A percentile compares a stretch with the other conserved stretches of the same genome.
Evolutionary conservation across 306 rosid species (phyloP).

Genomic region (Vigna trinervia): DNA sequence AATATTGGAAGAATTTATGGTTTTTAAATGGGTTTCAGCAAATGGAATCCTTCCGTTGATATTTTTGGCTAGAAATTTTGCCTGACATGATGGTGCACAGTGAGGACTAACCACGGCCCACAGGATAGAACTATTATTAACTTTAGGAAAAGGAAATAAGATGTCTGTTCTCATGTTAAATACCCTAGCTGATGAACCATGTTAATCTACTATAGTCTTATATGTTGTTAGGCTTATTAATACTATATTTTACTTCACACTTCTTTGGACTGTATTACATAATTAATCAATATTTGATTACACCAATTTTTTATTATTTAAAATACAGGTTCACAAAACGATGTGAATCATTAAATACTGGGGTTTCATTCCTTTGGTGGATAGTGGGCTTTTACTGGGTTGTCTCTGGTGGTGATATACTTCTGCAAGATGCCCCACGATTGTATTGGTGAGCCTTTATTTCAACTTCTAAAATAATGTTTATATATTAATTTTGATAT

Average conservation of each 20-base stretch:
- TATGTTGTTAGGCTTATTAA: conserved; percentile 13
- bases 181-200: conserved; percentile 41
- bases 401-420: conserved; percentile 77
- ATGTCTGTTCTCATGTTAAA: conserved; percentile 13
- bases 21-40: background rate
- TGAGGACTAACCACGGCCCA: conserved; percentile 19
- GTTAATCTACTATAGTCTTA: conserved; percentile 34
- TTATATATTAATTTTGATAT: conserved; percentile 23
- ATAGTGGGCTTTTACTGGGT: conserved; percentile 97
- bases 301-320: conserved; percentile 51
- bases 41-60: background rate
- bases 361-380: conserved; percentile 96
- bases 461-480: conserved; percentile 27
- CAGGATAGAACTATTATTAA: background rate
- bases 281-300: conserved; percentile 32
- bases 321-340: conserved; percentile 65
- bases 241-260: conserved; percentile 34
- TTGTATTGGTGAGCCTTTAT: conserved; percentile 80
- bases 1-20: background rate
- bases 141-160: background rate
- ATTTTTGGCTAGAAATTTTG: conserved; percentile 6
- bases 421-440: conserved; percentile 77
- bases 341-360: conserved; percentile 82
- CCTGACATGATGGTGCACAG: background rate
- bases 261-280: conserved; percentile 18